Conservation (phyloP, 306 rosid genomes). For the Hippophae tibetana region DNA sequence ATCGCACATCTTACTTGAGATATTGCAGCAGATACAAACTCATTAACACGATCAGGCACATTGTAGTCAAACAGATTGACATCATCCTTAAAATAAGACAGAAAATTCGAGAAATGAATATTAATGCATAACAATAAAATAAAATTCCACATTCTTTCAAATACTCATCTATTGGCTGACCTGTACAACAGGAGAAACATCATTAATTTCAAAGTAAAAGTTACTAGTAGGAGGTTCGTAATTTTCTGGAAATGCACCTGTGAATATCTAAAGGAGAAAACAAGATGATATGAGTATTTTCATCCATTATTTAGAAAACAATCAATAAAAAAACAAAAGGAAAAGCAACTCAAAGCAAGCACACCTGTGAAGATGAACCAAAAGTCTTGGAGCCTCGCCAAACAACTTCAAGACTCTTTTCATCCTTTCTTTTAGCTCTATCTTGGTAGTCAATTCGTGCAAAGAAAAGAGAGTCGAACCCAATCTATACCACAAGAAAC, state of each 20-base stretch:
- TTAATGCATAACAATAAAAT: neutral
- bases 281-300: neutral
- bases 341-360: neutral
- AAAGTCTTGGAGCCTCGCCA: conserved; percentile 36
- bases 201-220: conserved; percentile 62
- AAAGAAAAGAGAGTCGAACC: conserved; percentile 34
- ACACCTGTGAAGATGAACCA: conserved; percentile 33
- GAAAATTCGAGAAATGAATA: neutral
- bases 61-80: conserved; percentile 60
- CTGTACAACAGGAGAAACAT: conserved; percentile 51
- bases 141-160: conserved; percentile 6
- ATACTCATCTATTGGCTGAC: conserved; percentile 23
- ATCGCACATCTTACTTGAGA: conserved; percentile 44
- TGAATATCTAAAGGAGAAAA: conserved; percentile 42
- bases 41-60: conserved; percentile 59
- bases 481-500: conserved; percentile 19
- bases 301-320: neutral
- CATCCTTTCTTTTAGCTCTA: conserved; percentile 23
- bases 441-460: conserved; percentile 38
- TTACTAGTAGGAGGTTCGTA: conserved; percentile 61
- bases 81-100: conserved; percentile 52
- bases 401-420: conserved; percentile 34
- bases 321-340: neutral
- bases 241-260: conserved; percentile 63
- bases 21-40: conserved; percentile 65